Percentiles rank a stretch among this genome's conserved stretches.
phyloP scores from a whole-genome alignment of 495 filamentous ascomycete species.

The Apiosordaria backusii region DNA sequence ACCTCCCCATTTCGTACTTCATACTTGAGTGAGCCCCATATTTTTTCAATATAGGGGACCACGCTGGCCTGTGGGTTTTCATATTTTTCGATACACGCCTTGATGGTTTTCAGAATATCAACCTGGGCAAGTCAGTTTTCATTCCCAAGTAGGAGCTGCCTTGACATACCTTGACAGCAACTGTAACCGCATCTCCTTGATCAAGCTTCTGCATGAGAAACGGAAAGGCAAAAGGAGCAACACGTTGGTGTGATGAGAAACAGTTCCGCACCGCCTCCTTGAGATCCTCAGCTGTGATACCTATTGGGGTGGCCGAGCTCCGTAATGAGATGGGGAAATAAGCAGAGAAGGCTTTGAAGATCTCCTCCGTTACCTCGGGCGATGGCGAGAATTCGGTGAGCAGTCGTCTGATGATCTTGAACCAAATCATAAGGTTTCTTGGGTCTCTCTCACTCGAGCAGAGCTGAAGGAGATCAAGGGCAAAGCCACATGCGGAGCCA shows the following conservation, averaged over 20 bases:
- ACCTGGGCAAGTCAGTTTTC: conserved; percentile 24
- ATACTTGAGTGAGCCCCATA: conserved; percentile 55
- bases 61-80: conserved; percentile 38
- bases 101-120: conserved; percentile 50
- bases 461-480: conserved; percentile 39
- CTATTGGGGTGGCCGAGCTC: conserved; percentile 39
- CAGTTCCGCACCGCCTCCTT: conserved; percentile 45
- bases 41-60: conserved; percentile 39
- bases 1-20: conserved; percentile 56
- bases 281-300: conserved; percentile 49
- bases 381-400: conserved; percentile 40
- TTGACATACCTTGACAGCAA: conserved; percentile 43
- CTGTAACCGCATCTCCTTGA: conserved; percentile 46
- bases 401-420: conserved; percentile 40
- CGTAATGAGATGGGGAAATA: conserved; percentile 54
- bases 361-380: conserved; percentile 38
- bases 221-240: conserved; percentile 41
- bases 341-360: conserved; percentile 47
- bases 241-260: conserved; percentile 41
- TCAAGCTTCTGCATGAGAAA: conserved; percentile 49
- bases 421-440: conserved; percentile 47
- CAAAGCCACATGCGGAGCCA: conserved; percentile 37
- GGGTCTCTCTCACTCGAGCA: conserved; percentile 50
- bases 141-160: not conserved
- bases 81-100: conserved; percentile 44